phyloP scores from a whole-genome alignment of 2,329 filamentous ascomycete species.

The Aspergillus ochraceus region DNA sequence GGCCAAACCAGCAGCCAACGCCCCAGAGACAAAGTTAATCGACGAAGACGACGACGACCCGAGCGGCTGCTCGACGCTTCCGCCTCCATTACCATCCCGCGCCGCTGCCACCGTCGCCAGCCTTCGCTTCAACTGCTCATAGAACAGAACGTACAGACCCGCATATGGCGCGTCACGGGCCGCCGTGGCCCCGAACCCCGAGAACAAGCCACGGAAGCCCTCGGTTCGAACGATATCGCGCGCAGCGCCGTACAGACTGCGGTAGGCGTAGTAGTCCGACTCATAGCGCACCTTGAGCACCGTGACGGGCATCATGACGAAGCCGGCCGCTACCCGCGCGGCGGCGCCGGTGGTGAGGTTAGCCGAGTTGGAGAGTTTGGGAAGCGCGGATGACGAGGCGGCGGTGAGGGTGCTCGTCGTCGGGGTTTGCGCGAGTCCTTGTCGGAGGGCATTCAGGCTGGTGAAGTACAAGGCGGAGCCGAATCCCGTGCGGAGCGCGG shows the following conservation, averaged over 20 bases:
- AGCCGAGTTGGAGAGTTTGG: slow-evolving; percentile 77
- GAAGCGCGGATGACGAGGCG: slow-evolving; percentile 71
- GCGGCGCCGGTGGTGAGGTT: slow-evolving; percentile 84
- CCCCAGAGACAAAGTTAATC: slow-evolving; percentile 84
- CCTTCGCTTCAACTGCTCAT: slow-evolving; percentile 61
- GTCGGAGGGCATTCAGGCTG: slow-evolving; percentile 78
- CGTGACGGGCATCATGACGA: slow-evolving; percentile 92
- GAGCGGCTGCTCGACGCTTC: slow-evolving; percentile 14
- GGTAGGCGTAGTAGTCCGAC: slow-evolving; percentile 80
- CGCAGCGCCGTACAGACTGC: slow-evolving; percentile 70
- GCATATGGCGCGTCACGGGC: slow-evolving; percentile 95
- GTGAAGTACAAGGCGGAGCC: slow-evolving; percentile 95
- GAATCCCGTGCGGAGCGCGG: slow-evolving; percentile 87
- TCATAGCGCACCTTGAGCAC: slow-evolving; percentile 97
- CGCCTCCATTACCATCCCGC: slow-evolving; percentile 5
- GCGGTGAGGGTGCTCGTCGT: slow-evolving; percentile 29
- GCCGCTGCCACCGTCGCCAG: slow-evolving; percentile 27
- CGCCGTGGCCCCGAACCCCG: slow-evolving; percentile 90
- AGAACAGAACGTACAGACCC: slow-evolving; percentile 89
- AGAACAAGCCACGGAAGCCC: slow-evolving; percentile 82
- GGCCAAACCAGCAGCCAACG: slow-evolving; percentile 76
- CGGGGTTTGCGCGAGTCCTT: slow-evolving; percentile 54
- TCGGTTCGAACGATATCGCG: slow-evolving; percentile 71
- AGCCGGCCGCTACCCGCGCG: slow-evolving; percentile 81
- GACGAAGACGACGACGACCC: slow-evolving; percentile 40